Evolutionary conservation across 371 early-diverging fungal genomes (phyloP), one percentile per base, ranked within the genome.

Genomic region (Rhizoclosmatium hyalinum): DNA sequence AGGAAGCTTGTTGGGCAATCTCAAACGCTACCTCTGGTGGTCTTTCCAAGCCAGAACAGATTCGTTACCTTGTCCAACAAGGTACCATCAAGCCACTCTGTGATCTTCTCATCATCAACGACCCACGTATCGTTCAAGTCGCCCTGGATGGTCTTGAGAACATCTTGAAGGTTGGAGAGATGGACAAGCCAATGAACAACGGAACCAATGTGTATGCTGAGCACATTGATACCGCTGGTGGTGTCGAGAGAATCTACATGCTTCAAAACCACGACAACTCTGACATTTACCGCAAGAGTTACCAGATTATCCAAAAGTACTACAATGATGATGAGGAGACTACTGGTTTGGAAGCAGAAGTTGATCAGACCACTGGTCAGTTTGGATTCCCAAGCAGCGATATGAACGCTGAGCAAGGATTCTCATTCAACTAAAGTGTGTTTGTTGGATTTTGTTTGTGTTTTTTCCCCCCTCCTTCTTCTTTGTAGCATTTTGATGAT

Each of bases 1-100:
- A 96, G 88, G 99, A 99, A 85, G 99, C 99, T 3, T 98, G 98
- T 88, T 99, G 99, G 99, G 99, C 99, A 58, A 92, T 99, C 65
- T 95, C 97, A 19, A 99, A 99, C 81, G 99, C 99, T 21, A 97
- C 98, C 0, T 94, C 97, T 3, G 95, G 96, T 43, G 96, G 95
- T 21, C 80, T 96, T 19, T 89, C 89, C 75, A 90, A 92, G 81
- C 97, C 98, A 14, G 94, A 94, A 10, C 97, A 96, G 77, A 82
- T 85, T 73, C 89, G 79, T 62, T 95, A 96, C 82, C 86, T 99
- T 42, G 96, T 98, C 46, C 81, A 88, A 50, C 92, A 93, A 76
- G 97, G 97, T 17, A 91, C 94, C 82, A 96, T 99, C 81, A 93
- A 92, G 80, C 98, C 99, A 5, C 85, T 99, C 57, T 95, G 97